Evolutionary conservation across 106 monocot genomes (phyloP).

Genomic region (Narthecium ossifragum): DNA sequence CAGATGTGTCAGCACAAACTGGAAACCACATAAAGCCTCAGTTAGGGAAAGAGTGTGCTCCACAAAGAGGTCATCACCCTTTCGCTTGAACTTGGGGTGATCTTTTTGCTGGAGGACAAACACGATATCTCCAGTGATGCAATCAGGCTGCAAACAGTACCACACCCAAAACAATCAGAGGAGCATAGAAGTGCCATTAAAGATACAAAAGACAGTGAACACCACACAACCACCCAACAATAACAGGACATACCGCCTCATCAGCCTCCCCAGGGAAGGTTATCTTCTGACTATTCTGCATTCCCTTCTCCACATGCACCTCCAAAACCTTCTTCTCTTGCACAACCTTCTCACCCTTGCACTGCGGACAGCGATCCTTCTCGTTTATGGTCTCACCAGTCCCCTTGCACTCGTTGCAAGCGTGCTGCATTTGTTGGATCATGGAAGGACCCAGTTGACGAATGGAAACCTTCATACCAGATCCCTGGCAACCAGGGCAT

Average conservation of each 20-base stretch:
- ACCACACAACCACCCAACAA: no score
- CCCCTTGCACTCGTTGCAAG: constrained; percentile 85
- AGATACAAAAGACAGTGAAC: no score
- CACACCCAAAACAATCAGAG: no score
- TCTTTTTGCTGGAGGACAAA: constrained; percentile 82
- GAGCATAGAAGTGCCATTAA: no score
- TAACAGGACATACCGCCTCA: constrained; percentile 60
- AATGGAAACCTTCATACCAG: constrained; percentile 79
- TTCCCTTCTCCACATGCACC: constrained; percentile 87
- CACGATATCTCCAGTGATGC: constrained; percentile 73
- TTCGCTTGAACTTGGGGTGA: constrained; percentile 85
- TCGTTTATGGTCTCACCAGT: constrained; percentile 81
- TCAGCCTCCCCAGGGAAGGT: constrained; percentile 96
- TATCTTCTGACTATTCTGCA: constrained; percentile 87
- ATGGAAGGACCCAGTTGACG: constrained; percentile 70
- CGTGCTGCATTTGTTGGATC: constrained; percentile 94
- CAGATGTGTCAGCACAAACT: constrained; percentile 77
- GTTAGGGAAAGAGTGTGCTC: constrained; percentile 77
- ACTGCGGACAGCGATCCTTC: constrained; percentile 70
- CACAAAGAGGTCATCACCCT: constrained; percentile 86
- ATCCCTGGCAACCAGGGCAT: constrained; percentile 66
- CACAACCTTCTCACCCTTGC: constrained; percentile 92
- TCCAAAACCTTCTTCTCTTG: constrained; percentile 94
- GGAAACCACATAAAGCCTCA: constrained; percentile 92
- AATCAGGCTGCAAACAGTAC: constrained; percentile 85